A percentile compares a stretch with the other conserved stretches of the same genome.
Conservation (phyloP, 106 monocot genomes). For the Allium cepa region DNA sequence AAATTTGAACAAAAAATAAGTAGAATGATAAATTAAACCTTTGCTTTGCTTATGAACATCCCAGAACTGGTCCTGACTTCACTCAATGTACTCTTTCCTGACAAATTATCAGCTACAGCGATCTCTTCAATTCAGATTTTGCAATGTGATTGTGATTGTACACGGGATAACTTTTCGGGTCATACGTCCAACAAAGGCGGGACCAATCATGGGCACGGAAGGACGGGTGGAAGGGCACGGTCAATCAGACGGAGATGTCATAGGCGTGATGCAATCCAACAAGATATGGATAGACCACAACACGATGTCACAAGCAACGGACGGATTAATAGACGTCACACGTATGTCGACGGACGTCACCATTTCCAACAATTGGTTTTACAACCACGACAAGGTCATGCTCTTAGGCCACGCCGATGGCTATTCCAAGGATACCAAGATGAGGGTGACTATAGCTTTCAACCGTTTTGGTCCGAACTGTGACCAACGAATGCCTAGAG, state of each 20-base stretch:
- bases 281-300: constrained; percentile 80
- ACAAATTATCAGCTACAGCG: constrained; percentile 79
- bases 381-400: constrained; percentile 63
- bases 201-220: constrained; percentile 10
- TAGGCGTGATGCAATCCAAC: constrained; percentile 27
- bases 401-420: constrained; percentile 47
- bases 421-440: constrained; percentile 21
- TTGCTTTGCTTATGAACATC: constrained; percentile 82
- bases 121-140: constrained; percentile 77
- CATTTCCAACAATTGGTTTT: constrained; percentile 78
- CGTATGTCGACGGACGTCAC: constrained; percentile 46
- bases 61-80: constrained; percentile 91
- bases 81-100: constrained; percentile 68
- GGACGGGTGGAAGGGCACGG: constrained; percentile 14
- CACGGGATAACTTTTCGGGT: constrained; percentile 55
- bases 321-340: constrained; percentile 61
- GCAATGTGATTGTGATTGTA: constrained; percentile 76
- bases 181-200: constrained; percentile 3
- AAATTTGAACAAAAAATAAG: no score
- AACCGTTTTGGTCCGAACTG: constrained; percentile 54
- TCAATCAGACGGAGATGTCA: constrained; percentile 41
- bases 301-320: constrained; percentile 37
- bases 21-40: constrained; percentile 30
- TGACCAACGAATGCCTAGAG: constrained; percentile 51
- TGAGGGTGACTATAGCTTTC: constrained; percentile 45